Conservation (phyloP, 441 rosid species). For the Jatropha multifida region DNA sequence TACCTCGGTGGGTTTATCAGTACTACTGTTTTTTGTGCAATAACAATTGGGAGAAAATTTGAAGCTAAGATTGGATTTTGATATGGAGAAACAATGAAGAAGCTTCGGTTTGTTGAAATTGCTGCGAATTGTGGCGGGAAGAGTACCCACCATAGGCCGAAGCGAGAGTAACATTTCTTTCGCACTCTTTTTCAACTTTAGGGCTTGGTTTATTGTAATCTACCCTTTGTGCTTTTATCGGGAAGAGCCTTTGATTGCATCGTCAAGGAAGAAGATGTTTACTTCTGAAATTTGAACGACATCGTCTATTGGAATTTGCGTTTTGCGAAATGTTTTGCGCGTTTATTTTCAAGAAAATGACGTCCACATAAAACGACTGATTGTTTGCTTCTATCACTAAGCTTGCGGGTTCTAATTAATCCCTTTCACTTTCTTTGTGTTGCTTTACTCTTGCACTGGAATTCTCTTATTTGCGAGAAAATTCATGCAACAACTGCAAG, state of each 20-base stretch:
- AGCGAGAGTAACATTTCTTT: conserved; percentile 6
- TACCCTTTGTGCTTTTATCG: no score
- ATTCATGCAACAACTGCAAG: neutral
- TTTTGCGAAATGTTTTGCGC: no score
- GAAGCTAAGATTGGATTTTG: conserved; percentile 23
- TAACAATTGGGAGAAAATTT: conserved; percentile 30
- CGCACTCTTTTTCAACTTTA: neutral
- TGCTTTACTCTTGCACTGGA: no score
- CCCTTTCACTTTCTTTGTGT: neutral
- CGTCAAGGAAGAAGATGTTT: no score
- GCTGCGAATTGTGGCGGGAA: conserved; percentile 14
- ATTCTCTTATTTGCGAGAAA: no score
- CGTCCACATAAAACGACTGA: no score
- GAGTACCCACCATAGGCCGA: neutral
- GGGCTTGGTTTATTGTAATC: no score
- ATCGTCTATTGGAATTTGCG: no score
- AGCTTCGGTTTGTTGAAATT: conserved; percentile 10
- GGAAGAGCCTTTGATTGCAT: no score
- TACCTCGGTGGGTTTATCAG: conserved; percentile 36
- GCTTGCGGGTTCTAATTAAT: conserved; percentile 59
- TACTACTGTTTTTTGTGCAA: conserved; percentile 33
- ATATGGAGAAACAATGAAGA: neutral
- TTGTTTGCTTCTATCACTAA: conserved; percentile 68
- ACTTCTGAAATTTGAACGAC: no score
- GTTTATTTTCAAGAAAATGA: no score